These are phyloP conservation scores for Arxiozyma slooffiae DNA, from an alignment of 1,139 yeast genomes.

Conservation along the genomic window DNA sequence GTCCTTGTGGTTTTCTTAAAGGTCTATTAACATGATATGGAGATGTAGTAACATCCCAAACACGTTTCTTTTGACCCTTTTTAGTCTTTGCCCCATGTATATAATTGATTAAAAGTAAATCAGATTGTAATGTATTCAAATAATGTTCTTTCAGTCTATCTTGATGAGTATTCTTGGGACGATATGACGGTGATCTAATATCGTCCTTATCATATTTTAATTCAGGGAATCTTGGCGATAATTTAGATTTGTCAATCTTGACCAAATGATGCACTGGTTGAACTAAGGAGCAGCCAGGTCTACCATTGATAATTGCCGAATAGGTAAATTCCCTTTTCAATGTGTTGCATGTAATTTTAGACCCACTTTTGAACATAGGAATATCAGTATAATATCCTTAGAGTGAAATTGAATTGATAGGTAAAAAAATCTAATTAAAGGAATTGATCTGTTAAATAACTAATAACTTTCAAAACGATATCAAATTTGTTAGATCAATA, in stretches of 20 bases:
- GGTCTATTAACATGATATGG: conserved; percentile 87
- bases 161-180: conserved; percentile 60
- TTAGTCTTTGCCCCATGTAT: conserved; percentile 46
- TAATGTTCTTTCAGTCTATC: conserved; percentile 80
- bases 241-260: conserved; percentile 56
- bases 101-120: conserved; percentile 68
- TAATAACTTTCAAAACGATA: no score
- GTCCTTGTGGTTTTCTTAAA: conserved; percentile 52
- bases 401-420: no score
- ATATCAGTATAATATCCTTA: neutral
- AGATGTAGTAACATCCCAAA: conserved; percentile 72
- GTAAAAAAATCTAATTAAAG: no score
- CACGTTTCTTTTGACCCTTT: conserved; percentile 65
- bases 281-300: conserved; percentile 69
- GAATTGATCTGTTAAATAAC: no score
- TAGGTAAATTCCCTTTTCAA: neutral
- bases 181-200: conserved; percentile 65
- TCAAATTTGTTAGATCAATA: no score
- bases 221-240: conserved; percentile 62
- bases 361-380: neutral
- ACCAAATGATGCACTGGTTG: conserved; percentile 89
- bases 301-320: conserved; percentile 33
- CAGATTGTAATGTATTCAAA: conserved; percentile 60
- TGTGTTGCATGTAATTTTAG: conserved; percentile 33
- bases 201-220: conserved; percentile 59